phyloP scores from a whole-genome alignment of 1,139 yeast genomes.

The Hansenula anomala region DNA sequence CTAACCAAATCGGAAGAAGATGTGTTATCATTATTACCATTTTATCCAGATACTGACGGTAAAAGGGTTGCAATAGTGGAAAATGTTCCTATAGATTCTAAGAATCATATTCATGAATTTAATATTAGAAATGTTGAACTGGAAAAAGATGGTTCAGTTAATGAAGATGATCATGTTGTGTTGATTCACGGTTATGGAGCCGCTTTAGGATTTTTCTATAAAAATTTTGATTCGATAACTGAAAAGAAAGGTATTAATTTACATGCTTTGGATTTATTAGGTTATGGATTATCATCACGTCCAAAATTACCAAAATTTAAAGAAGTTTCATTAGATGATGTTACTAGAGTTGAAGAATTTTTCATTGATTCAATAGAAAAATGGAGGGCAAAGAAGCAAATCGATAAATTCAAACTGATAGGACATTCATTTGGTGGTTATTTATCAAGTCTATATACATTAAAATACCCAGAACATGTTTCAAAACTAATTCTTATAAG shows the following conservation, averaged over 20 bases:
- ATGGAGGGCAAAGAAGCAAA: conserved; percentile 64
- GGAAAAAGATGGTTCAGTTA: not conserved
- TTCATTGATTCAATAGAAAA: conserved; percentile 77
- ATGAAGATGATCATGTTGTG: conserved; percentile 36
- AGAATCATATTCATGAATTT: conserved; percentile 56
- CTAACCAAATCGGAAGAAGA: conserved; percentile 36
- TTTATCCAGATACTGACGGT: conserved; percentile 52
- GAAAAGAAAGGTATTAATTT: conserved; percentile 41
- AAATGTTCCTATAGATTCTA: conserved; percentile 44
- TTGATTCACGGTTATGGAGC: conserved; percentile 94
- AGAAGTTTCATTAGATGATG: conserved; percentile 34
- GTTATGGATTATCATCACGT: conserved; percentile 68
- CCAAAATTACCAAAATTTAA: conserved; percentile 32
- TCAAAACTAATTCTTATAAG: conserved; percentile 69
- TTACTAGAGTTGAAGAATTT: conserved; percentile 48
- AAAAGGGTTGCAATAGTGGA: conserved; percentile 42
- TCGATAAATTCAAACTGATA: conserved; percentile 62
- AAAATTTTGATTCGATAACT: conserved; percentile 59
- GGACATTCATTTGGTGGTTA: conserved; percentile 98
- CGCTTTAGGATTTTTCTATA: conserved; percentile 79
- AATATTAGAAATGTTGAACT: conserved; percentile 23
- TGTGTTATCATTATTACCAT: conserved; percentile 50
- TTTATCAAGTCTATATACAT: conserved; percentile 70
- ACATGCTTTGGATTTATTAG: conserved; percentile 79
- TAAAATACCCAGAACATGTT: conserved; percentile 67